Evolutionary conservation across 805 yeast genomes (phyloP).

Genomic region (Blastobotrys americana): DNA sequence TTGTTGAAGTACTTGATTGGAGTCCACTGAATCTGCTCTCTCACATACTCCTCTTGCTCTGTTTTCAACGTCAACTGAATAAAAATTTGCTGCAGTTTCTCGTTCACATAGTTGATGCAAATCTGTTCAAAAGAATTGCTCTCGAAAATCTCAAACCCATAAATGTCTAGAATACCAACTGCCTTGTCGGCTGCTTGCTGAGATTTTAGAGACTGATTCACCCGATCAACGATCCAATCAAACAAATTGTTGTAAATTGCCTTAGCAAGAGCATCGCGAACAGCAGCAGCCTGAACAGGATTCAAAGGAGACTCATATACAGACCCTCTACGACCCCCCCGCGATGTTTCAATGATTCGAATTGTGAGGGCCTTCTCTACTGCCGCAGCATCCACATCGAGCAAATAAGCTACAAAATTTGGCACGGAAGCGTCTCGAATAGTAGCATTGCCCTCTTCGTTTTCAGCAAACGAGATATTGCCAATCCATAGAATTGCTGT

Average conservation of each 20-base stretch:
- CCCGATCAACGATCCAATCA: slow-evolving; percentile 94
- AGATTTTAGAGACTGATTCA: slow-evolving; percentile 66
- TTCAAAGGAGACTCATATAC: slow-evolving; percentile 92
- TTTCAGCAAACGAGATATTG: slow-evolving; percentile 76
- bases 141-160: slow-evolving; percentile 93
- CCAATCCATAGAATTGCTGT: slow-evolving; percentile 93
- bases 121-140: slow-evolving; percentile 92
- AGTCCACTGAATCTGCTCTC: slow-evolving; percentile 94
- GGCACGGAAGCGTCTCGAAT: slow-evolving; percentile 86
- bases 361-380: slow-evolving; percentile 65
- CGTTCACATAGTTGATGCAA: slow-evolving; percentile 93
- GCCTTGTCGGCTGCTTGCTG: slow-evolving; percentile 47
- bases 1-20: slow-evolving; percentile 96
- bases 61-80: slow-evolving; percentile 92
- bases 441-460: slow-evolving; percentile 77
- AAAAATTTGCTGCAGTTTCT: slow-evolving; percentile 91
- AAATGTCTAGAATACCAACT: slow-evolving; percentile 90
- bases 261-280: slow-evolving; percentile 90
- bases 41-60: slow-evolving; percentile 95
- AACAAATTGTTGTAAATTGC: slow-evolving; percentile 87
- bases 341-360: slow-evolving; percentile 81
- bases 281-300: slow-evolving; percentile 82
- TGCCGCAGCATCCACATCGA: slow-evolving; percentile 67
- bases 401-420: slow-evolving; percentile 83
- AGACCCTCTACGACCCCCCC: slow-evolving; percentile 86